phyloP scores from a whole-genome alignment of 495 filamentous ascomycete genomes.

The Trichocladium antarcticum region DNA sequence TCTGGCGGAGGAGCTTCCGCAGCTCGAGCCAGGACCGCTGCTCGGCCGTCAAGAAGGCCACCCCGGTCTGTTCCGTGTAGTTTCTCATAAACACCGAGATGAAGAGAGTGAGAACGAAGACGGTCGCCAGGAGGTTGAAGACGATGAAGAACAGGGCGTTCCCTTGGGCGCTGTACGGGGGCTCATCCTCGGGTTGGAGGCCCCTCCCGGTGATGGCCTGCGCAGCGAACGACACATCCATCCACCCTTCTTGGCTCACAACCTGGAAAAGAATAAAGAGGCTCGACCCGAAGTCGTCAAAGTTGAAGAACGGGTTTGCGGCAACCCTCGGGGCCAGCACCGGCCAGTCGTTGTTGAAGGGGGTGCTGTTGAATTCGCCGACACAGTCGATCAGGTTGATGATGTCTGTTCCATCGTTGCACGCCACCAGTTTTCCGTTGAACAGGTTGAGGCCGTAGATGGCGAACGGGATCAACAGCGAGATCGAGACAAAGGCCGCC shows the following conservation, averaged over 20 bases:
- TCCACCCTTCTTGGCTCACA: conserved; percentile 97
- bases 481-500: conserved; percentile 87
- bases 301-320: conserved; percentile 75
- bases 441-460: conserved; percentile 93
- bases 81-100: conserved; percentile 99
- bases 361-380: conserved; percentile 65
- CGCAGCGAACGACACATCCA: conserved; percentile 73
- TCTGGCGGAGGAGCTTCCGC: conserved; percentile 82
- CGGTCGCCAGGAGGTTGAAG: conserved; percentile 92
- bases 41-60: conserved; percentile 91
- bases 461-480: conserved; percentile 89
- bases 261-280: conserved; percentile 98
- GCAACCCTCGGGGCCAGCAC: conserved; percentile 72
- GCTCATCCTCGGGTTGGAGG: conserved; percentile 54
- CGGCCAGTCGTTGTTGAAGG: conserved; percentile 62
- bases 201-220: conserved; percentile 71
- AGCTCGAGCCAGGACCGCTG: conserved; percentile 96
- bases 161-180: conserved; percentile 47
- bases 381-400: conserved; percentile 61
- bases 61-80: conserved; percentile 96
- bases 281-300: conserved; percentile 86
- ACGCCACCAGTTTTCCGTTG: conserved; percentile 63
- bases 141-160: conserved; percentile 91
- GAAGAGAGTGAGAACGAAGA: conserved; percentile 96
- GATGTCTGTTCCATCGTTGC: conserved; percentile 59